These are phyloP conservation scores for Tripidium arundinaceum DNA, from an alignment of 202 grass and related monocot species.

Conservation along the genomic window DNA sequence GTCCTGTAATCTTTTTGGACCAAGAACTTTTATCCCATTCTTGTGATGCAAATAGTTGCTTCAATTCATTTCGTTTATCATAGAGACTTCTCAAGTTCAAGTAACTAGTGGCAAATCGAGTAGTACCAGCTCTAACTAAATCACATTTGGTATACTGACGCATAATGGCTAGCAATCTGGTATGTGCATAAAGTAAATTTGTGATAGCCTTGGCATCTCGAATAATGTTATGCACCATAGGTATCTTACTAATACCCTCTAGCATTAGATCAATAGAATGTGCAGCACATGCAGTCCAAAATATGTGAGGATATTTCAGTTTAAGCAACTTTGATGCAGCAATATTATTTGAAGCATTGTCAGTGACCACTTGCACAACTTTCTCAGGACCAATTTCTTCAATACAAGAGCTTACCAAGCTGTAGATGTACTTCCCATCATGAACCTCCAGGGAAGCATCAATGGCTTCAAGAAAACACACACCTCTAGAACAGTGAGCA, in stretches of 20 bases:
- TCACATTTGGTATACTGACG: neutral
- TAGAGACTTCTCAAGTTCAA: constrained; percentile 5
- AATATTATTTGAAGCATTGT: constrained; percentile 17
- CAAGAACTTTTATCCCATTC: neutral
- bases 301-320: neutral
- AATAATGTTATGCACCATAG: constrained; percentile 4
- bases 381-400: neutral
- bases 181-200: neutral
- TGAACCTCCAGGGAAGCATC: no score
- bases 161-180: neutral
- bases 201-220: neutral
- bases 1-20: neutral
- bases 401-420: no score
- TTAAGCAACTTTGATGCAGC: neutral
- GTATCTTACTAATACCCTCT: constrained; percentile 9
- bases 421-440: no score
- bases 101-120: constrained; percentile 21
- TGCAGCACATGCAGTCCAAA: neutral
- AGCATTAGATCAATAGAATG: constrained; percentile 20
- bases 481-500: no score
- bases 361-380: neutral
- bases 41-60: neutral
- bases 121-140: constrained; percentile 1
- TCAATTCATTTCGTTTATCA: constrained; percentile 1
- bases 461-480: no score